Evolutionary conservation across 2,329 filamentous ascomycete species (phyloP).

Genomic region (Tolypocladium nubicola): DNA sequence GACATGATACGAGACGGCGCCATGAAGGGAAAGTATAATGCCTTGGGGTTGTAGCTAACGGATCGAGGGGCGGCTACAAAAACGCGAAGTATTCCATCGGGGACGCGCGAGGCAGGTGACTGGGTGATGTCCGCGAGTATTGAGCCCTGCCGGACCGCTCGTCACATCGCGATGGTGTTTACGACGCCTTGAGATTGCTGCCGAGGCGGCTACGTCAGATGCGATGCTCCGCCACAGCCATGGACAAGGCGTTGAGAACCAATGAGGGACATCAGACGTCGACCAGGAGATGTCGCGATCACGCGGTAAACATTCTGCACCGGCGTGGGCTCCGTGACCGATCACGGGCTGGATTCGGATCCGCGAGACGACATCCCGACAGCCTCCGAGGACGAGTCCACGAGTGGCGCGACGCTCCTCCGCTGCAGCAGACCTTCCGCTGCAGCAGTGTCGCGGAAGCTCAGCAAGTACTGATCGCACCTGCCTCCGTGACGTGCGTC

Average conservation of each 20-base stretch:
- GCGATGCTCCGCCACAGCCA: neutral
- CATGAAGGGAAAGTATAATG: slow-evolving; percentile 20
- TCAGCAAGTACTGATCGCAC: neutral
- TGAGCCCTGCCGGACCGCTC: neutral
- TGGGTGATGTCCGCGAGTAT: neutral
- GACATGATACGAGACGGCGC: slow-evolving; percentile 16
- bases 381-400: neutral
- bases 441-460: neutral
- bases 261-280: neutral
- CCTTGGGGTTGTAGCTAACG: slow-evolving; percentile 20
- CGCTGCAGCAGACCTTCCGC: neutral
- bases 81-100: neutral
- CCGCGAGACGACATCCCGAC: neutral
- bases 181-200: neutral
- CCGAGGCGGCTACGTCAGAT: no score
- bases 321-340: neutral
- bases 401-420: neutral
- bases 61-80: neutral
- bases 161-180: neutral
- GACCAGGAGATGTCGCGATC: neutral
- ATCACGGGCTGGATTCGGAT: neutral
- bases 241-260: neutral
- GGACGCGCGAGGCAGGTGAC: neutral
- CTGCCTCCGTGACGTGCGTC: neutral
- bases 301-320: neutral